Base-by-base conservation (phyloP, 2,329 filamentous ascomycete genomes). In the Fusarium tjaetaba region DNA sequence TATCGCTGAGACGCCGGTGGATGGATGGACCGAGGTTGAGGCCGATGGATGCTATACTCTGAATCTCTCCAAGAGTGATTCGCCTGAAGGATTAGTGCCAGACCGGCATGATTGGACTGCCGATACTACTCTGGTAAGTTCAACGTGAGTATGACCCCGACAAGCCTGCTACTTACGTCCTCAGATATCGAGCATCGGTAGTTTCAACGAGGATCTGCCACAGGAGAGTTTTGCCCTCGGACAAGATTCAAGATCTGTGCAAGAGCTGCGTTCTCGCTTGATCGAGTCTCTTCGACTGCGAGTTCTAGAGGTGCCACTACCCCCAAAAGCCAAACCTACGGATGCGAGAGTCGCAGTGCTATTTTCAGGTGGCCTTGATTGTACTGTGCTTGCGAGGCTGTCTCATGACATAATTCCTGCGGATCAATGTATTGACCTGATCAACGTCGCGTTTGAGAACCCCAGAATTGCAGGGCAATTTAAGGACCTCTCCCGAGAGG, bases 371-470 rank as follows among this genome's bases (percentile, higher is more conserved):
- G 96, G 96, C 0, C 88, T 99, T 11, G 96, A 99, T 81, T 98
- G 96, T 80, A 96, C 95, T 0, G 86, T 98, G 2, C 86, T 99
- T 55, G 96, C 96, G 28, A 90, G 95, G 48, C 83, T 98, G 30
- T 86, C 89, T 16, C 93, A 97, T 79, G 92, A 97, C 18, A 82
- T 97, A 5, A 80, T 98, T 5, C 93, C 93, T 0, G 20, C 79
- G 0, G 82, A 87, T 8, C 91, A 97, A 77, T 85, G 88, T 3
- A 91, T 99, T 69, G 96, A 98, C 79, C 86, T 99, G 14, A 88
- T 99, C 72, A 99, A 99, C 75, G 96, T 99, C 51, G 96, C 96
- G 1, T 99, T 99, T 78, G 94, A 99, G 81, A 99, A 99, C 74
- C 96, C 95, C 1, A 89, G 94, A 38, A 89, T 92, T 72, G 91